Evolutionary conservation across 2,329 filamentous ascomycete species (phyloP).

Genomic region (Macrophomina pseudophaseolina): DNA sequence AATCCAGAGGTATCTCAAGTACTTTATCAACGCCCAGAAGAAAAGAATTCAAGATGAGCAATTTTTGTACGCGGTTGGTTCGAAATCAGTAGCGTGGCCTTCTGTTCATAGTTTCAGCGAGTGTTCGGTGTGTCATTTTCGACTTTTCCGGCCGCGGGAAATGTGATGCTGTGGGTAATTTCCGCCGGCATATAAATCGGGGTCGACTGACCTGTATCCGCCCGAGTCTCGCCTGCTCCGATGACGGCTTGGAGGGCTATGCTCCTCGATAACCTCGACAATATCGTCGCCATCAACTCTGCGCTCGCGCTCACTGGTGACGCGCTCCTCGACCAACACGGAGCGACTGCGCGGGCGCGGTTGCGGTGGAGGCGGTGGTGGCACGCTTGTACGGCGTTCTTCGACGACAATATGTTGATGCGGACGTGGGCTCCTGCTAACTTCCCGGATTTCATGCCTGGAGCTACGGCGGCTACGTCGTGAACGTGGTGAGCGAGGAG

Average conservation of each 20-base stretch:
- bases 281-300: slow-evolving; percentile 58
- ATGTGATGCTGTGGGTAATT: slow-evolving; percentile 30
- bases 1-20: slow-evolving; percentile 3
- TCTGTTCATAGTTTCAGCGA: slow-evolving; percentile 19
- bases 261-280: slow-evolving; percentile 65
- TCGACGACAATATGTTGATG: slow-evolving; percentile 47
- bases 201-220: slow-evolving; percentile 56
- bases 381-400: slow-evolving; percentile 33
- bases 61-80: not conserved
- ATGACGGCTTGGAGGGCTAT: slow-evolving; percentile 46
- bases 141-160: slow-evolving; percentile 29
- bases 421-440: slow-evolving; percentile 44
- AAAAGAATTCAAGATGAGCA: not conserved
- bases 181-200: slow-evolving; percentile 46
- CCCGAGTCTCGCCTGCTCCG: slow-evolving; percentile 48
- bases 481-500: slow-evolving; percentile 36
- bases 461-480: slow-evolving; percentile 39
- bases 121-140: not conserved
- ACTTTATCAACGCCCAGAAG: not conserved
- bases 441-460: slow-evolving; percentile 42
- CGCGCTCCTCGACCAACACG: slow-evolving; percentile 52
- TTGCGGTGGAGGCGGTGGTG: slow-evolving; percentile 30
- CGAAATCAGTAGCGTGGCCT: slow-evolving; percentile 13
- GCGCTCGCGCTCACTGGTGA: slow-evolving; percentile 19
- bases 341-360: slow-evolving; percentile 39